Evolutionary conservation across 2,329 filamentous ascomycete species (phyloP).

Genomic region (Diaporthe eres): DNA sequence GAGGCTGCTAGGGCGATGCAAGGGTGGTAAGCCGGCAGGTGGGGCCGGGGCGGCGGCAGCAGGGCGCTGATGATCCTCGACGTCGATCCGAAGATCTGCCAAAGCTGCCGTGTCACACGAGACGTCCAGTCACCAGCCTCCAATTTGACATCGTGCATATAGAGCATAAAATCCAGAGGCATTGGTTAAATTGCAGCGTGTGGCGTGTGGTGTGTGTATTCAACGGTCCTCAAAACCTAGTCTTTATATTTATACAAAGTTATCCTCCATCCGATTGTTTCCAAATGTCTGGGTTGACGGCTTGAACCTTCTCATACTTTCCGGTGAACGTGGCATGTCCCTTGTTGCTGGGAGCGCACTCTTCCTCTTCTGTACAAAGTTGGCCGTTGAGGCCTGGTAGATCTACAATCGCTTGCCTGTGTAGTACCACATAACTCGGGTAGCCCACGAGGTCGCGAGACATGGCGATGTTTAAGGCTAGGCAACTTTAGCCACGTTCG

Average conservation of each 20-base stretch:
- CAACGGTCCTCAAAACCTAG: not conserved
- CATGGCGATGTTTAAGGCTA: not conserved
- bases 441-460: conserved; percentile 7
- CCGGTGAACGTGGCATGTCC: not conserved
- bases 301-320: conserved; percentile 7
- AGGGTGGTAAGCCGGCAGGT: conserved; percentile 15
- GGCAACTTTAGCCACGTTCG: not conserved
- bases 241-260: not conserved
- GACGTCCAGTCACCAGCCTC: not conserved
- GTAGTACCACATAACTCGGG: not conserved
- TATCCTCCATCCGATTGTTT: not conserved
- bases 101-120: not conserved
- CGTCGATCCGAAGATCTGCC: conserved; percentile 13
- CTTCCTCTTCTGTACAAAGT: conserved; percentile 11
- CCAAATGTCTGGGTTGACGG: not conserved
- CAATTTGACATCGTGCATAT: not conserved
- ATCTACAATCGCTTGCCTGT: conserved; percentile 6
- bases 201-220: not conserved
- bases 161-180: not conserved
- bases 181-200: not conserved
- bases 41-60: not conserved
- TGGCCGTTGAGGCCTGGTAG: not conserved
- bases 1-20: not conserved
- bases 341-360: conserved; percentile 3
- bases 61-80: conserved; percentile 10